phyloP scores from a whole-genome alignment of 192 early-diverging fungal species.

The Kappamyces sp. region DNA sequence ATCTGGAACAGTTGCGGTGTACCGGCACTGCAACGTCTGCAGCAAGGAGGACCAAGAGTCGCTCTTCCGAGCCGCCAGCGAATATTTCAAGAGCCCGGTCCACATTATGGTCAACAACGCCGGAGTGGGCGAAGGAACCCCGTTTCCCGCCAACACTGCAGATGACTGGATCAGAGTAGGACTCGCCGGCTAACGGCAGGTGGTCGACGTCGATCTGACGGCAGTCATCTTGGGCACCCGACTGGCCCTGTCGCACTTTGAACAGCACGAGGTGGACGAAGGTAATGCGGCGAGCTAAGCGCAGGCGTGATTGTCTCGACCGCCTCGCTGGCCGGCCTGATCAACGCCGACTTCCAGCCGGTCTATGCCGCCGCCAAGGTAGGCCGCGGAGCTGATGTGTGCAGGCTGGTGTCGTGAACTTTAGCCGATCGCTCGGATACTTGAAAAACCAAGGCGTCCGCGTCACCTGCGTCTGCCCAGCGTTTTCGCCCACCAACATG shows the following conservation, averaged over 20 bases:
- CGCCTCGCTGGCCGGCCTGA: constrained; percentile 52
- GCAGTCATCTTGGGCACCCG: constrained; percentile 60
- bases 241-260: constrained; percentile 43
- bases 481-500: constrained; percentile 2
- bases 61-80: neutral
- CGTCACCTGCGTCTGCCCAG: constrained; percentile 11
- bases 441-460: constrained; percentile 5
- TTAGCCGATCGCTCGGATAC: constrained; percentile 16
- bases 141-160: constrained; percentile 32
- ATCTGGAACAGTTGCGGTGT: too few species aligned
- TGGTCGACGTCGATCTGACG: constrained; percentile 56
- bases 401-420: constrained; percentile 43
- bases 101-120: constrained; percentile 54
- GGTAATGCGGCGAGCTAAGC: neutral
- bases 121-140: constrained; percentile 39
- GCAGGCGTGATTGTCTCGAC: constrained; percentile 56
- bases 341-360: constrained; percentile 26
- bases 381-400: too few species aligned
- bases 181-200: constrained; percentile 14
- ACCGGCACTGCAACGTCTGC: too few species aligned
- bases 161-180: constrained; percentile 9
- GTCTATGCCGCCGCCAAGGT: constrained; percentile 57
- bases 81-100: neutral
- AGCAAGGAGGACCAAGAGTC: constrained; percentile 3
- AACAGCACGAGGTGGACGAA: constrained; percentile 7